These are phyloP conservation scores for Aspergillus cejpii DNA, from an alignment of 2,329 filamentous ascomycete genomes.

Conservation along the genomic window DNA sequence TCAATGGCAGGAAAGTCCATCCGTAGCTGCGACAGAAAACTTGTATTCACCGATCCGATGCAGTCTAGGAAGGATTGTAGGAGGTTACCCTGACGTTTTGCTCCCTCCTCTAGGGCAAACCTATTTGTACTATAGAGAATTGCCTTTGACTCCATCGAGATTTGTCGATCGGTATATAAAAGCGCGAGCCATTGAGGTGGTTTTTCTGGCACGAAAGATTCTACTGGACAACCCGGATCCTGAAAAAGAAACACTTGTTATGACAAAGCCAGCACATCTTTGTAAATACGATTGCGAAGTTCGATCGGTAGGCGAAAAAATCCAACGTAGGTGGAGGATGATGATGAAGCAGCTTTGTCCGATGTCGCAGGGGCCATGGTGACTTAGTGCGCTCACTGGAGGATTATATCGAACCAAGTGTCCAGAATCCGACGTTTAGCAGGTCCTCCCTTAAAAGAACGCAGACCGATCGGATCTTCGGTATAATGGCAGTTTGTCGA, in stretches of 20 bases:
- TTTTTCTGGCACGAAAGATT: conserved; percentile 4
- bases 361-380: too few relatives aligned
- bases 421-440: too few relatives aligned
- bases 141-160: conserved; percentile 5
- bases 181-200: conserved; percentile 3
- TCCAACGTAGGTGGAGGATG: too few relatives aligned
- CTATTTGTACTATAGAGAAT: conserved; percentile 5
- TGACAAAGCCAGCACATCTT: conserved; percentile 1
- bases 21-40: background rate
- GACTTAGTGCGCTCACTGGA: too few relatives aligned
- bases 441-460: too few relatives aligned
- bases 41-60: conserved; percentile 4
- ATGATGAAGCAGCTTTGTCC: too few relatives aligned
- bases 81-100: background rate
- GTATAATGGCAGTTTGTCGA: too few relatives aligned
- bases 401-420: too few relatives aligned
- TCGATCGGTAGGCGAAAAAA: conserved; percentile 1
- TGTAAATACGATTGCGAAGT: conserved; percentile 1
- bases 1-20: conserved; percentile 5
- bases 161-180: conserved; percentile 6
- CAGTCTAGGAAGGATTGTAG: conserved; percentile 4
- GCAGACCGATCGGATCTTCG: too few relatives aligned
- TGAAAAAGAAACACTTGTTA: conserved; percentile 7
- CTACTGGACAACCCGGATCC: conserved; percentile 4
- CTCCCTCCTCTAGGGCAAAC: conserved; percentile 3